phyloP scores from a whole-genome alignment of 2,329 filamentous ascomycete species.

The Rutstroemia sydowiana region DNA sequence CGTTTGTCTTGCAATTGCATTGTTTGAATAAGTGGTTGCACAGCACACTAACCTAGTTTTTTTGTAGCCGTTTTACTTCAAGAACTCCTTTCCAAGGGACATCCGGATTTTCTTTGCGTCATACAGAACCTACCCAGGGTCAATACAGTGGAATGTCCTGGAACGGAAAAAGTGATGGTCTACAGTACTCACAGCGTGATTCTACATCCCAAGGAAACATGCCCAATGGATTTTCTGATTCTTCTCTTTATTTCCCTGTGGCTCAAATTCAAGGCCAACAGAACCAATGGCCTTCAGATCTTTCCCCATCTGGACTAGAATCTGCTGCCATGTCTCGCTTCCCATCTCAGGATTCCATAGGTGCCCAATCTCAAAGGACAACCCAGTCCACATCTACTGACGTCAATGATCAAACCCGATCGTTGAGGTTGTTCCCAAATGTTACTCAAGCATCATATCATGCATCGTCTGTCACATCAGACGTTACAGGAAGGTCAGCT shows the following conservation, averaged over 20 bases:
- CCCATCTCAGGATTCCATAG: constrained; percentile 26
- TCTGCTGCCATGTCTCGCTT: constrained; percentile 25
- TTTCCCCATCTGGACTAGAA: constrained; percentile 20
- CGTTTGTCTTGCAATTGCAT: constrained; percentile 13
- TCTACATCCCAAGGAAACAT: constrained; percentile 20
- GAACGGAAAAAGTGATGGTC: constrained; percentile 26
- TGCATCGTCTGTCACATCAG: constrained; percentile 28
- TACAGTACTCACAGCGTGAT: constrained; percentile 30
- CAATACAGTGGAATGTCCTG: constrained; percentile 28
- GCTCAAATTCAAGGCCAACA: constrained; percentile 20
- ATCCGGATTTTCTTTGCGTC: constrained; percentile 27
- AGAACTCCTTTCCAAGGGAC: constrained; percentile 22
- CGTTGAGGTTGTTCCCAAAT: constrained; percentile 23
- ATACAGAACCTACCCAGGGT: constrained; percentile 29
- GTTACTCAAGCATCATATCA: constrained; percentile 26
- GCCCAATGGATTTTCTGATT: constrained; percentile 27
- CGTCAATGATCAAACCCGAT: constrained; percentile 25
- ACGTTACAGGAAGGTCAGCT: constrained; percentile 27
- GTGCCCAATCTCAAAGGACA: constrained; percentile 24
- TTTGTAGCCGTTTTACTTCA: constrained; percentile 26
- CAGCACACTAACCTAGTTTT: constrained; percentile 29
- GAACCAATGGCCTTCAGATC: constrained; percentile 23
- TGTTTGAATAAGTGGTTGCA: constrained; percentile 21
- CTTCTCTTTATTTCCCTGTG: constrained; percentile 18
- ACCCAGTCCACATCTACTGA: constrained; percentile 19